phyloP scores from a whole-genome alignment of 1,284 basidiomycete genomes.

The Melampsora americana region DNA sequence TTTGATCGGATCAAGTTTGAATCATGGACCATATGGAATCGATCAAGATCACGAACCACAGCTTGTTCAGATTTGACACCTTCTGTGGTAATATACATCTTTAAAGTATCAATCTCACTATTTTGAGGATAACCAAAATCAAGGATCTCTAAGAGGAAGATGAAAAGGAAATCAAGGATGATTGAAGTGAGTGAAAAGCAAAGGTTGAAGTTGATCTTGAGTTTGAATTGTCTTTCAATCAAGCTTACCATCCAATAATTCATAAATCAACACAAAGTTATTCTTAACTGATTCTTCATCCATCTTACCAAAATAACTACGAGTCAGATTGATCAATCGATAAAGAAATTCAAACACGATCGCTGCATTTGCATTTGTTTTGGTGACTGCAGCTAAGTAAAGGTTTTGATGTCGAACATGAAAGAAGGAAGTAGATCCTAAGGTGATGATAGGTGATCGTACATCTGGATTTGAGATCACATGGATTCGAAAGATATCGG shows the following conservation, averaged over 20 bases:
- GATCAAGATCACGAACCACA: constrained; percentile 64
- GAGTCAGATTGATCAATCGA: constrained; percentile 86
- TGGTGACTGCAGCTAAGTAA: constrained; percentile 80
- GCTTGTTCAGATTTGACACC: constrained; percentile 77
- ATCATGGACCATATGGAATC: constrained; percentile 30
- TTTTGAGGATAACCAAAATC: constrained; percentile 99
- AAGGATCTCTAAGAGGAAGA: constrained; percentile 72
- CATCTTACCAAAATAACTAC: constrained; percentile 94
- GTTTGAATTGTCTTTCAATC: neutral
- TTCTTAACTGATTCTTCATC: constrained; percentile 98
- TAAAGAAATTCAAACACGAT: constrained; percentile 98
- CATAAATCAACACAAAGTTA: constrained; percentile 95
- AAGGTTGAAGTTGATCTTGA: neutral
- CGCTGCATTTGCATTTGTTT: constrained; percentile 93
- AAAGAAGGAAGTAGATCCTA: constrained; percentile 96
- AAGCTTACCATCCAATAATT: constrained; percentile 79
- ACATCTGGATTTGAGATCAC: constrained; percentile 96
- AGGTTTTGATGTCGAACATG: constrained; percentile 92
- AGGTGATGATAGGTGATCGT: constrained; percentile 91
- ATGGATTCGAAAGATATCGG: constrained; percentile 95
- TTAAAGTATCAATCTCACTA: constrained; percentile 93
- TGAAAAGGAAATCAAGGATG: neutral
- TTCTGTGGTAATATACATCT: constrained; percentile 97
- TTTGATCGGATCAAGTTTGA: neutral
- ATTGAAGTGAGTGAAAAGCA: neutral